Evolutionary conservation across 2,329 filamentous ascomycete genomes (phyloP).

Genomic region (Alternaria panax): DNA sequence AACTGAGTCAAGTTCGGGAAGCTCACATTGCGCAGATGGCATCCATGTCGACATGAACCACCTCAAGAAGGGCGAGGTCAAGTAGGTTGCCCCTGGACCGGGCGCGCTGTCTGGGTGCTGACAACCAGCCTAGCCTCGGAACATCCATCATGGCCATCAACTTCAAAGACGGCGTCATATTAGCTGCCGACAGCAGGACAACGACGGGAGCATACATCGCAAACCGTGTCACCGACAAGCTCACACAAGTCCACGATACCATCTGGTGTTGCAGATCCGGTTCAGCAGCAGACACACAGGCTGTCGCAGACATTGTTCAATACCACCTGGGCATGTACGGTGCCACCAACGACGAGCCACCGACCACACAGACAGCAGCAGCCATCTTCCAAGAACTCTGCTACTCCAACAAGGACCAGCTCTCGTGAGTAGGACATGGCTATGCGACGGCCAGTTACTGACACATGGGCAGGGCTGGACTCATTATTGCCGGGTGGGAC

Average conservation of each 20-base stretch:
- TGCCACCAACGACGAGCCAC: slow-evolving; percentile 85
- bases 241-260: slow-evolving; percentile 97
- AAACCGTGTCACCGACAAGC: slow-evolving; percentile 98
- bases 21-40: slow-evolving; percentile 73
- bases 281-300: slow-evolving; percentile 96
- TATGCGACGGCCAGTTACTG: slow-evolving; percentile 17
- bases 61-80: slow-evolving; percentile 98
- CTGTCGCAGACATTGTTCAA: slow-evolving; percentile 96
- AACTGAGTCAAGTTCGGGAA: slow-evolving; percentile 15
- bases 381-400: slow-evolving; percentile 98
- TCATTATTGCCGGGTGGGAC: slow-evolving; percentile 99
- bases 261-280: slow-evolving; percentile 99
- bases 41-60: slow-evolving; percentile 99
- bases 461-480: slow-evolving; percentile 72
- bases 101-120: slow-evolving; percentile 1
- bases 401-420: slow-evolving; percentile 93
- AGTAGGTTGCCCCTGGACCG: slow-evolving; percentile 67
- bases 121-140: slow-evolving; percentile 71
- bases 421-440: slow-evolving; percentile 69
- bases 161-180: slow-evolving; percentile 97
- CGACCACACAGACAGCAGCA: slow-evolving; percentile 93
- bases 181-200: slow-evolving; percentile 96
- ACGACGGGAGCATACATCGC: slow-evolving; percentile 98
- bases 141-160: slow-evolving; percentile 99
- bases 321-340: slow-evolving; percentile 95